Evolutionary conservation across 331 rosid species (phyloP).

Genomic region (Spiraea crenata): DNA sequence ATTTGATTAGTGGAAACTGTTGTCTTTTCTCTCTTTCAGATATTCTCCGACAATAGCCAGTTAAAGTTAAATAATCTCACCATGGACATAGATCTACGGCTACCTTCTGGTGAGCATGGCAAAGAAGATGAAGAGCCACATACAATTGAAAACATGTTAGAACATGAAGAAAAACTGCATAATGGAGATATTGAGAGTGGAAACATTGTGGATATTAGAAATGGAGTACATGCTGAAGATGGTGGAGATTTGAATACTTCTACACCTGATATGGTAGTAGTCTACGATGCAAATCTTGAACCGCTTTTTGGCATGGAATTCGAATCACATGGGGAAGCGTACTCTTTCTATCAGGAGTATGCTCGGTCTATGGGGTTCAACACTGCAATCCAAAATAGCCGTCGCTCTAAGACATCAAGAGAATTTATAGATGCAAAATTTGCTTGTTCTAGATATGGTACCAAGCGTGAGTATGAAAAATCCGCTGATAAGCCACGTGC

Average conservation of each 20-base stretch:
- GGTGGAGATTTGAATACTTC: conserved; percentile 84
- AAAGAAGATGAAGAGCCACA: conserved; percentile 75
- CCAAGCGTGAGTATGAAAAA: conserved; percentile 93
- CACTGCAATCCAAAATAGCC: conserved; percentile 96
- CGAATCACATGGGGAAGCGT: conserved; percentile 91
- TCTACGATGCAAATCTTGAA: conserved; percentile 89
- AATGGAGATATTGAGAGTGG: conserved; percentile 66
- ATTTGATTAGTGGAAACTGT: conserved; percentile 6
- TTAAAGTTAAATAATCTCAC: conserved; percentile 28
- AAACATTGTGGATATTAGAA: conserved; percentile 53
- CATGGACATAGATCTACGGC: conserved; percentile 95
- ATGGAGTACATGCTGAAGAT: conserved; percentile 59
- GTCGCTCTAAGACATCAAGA: conserved; percentile 94
- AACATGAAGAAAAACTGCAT: conserved; percentile 75
- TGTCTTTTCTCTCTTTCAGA: conserved; percentile 49
- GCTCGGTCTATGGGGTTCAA: conserved; percentile 96
- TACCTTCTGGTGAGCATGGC: conserved; percentile 90
- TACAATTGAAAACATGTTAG: conserved; percentile 69
- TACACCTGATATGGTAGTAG: conserved; percentile 55
- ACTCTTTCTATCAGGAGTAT: conserved; percentile 97
- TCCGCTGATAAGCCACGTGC: conserved; percentile 80
- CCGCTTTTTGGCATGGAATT: conserved; percentile 99
- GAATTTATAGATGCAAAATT: conserved; percentile 97
- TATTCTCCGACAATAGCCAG: conserved; percentile 36
- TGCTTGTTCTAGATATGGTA: conserved; percentile 97